A percentile compares a stretch with the other conserved stretches of the same genome.
Evolutionary conservation across 2,329 filamentous ascomycete species (phyloP).

Genomic region (Tolypocladium paradoxum): DNA sequence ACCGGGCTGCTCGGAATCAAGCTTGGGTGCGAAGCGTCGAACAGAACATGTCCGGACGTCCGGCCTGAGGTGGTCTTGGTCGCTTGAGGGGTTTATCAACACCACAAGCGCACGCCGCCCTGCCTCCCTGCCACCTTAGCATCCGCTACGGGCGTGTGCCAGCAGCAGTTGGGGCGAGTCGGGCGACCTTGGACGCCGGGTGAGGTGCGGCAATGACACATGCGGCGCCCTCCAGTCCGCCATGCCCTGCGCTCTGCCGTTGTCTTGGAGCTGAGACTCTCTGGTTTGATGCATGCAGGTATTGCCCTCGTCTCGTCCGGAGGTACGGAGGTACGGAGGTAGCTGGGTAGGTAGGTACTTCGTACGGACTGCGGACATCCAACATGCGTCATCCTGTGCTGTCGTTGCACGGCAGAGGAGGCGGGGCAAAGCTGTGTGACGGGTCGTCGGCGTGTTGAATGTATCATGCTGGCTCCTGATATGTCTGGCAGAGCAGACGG

Average conservation of each 20-base stretch:
- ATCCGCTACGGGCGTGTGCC: neutral
- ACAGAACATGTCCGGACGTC: too few relatives aligned
- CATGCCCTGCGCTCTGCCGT: neutral
- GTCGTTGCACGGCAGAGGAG: neutral
- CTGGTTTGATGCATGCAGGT: neutral
- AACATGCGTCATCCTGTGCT: neutral
- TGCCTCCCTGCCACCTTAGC: too few relatives aligned
- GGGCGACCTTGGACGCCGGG: neutral
- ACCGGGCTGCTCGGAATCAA: neutral
- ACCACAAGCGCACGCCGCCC: too few relatives aligned
- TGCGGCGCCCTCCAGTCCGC: neutral
- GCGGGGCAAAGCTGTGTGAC: neutral
- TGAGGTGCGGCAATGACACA: neutral
- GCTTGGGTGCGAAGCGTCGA: neutral
- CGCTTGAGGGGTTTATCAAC: neutral
- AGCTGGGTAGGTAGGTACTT: too few relatives aligned
- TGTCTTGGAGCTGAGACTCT: neutral
- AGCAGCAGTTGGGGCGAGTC: neutral
- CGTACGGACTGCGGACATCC: too few relatives aligned
- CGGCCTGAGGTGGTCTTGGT: too few relatives aligned
- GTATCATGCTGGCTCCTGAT: neutral
- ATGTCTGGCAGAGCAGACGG: neutral
- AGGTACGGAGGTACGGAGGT: neutral
- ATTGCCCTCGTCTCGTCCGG: neutral
- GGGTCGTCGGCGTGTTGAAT: neutral